These are phyloP conservation scores for Peniophora sp. DNA, from an alignment of 1,284 basidiomycete species.

Conservation along the genomic window DNA sequence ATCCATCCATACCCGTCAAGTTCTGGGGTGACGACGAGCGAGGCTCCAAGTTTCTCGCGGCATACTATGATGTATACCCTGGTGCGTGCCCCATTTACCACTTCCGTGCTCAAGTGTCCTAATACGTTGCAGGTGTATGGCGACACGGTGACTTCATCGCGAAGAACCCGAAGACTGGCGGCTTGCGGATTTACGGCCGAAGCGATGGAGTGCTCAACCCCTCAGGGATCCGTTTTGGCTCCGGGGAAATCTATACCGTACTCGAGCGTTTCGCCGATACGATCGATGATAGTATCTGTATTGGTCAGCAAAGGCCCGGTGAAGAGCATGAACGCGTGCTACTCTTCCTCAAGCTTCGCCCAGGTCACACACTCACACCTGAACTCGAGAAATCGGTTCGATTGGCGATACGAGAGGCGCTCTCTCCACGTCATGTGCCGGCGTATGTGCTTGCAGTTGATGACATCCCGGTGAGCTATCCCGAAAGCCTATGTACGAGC, in stretches of 20 bases:
- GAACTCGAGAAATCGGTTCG: conserved; percentile 39
- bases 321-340: conserved; percentile 80
- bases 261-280: conserved; percentile 52
- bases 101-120: neutral
- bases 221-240: conserved; percentile 84
- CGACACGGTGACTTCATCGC: conserved; percentile 64
- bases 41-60: conserved; percentile 60
- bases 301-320: conserved; percentile 70
- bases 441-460: conserved; percentile 50
- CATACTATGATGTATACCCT: conserved; percentile 70
- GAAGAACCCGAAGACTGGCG: conserved; percentile 53
- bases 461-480: conserved; percentile 49
- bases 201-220: conserved; percentile 76
- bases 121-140: conserved; percentile 41
- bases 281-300: conserved; percentile 72
- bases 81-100: conserved; percentile 25
- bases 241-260: conserved; percentile 79
- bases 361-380: conserved; percentile 39
- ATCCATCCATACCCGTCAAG: conserved; percentile 77
- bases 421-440: conserved; percentile 74
- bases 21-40: conserved; percentile 68
- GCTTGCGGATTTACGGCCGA: conserved; percentile 54
- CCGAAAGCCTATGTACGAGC: conserved; percentile 11
- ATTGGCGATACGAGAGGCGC: conserved; percentile 48
- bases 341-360: conserved; percentile 73